A percentile compares a stretch with the other conserved stretches of the same genome.
phyloP scores from a whole-genome alignment of 2,329 filamentous ascomycete genomes.

The Xylaria arbuscula region DNA sequence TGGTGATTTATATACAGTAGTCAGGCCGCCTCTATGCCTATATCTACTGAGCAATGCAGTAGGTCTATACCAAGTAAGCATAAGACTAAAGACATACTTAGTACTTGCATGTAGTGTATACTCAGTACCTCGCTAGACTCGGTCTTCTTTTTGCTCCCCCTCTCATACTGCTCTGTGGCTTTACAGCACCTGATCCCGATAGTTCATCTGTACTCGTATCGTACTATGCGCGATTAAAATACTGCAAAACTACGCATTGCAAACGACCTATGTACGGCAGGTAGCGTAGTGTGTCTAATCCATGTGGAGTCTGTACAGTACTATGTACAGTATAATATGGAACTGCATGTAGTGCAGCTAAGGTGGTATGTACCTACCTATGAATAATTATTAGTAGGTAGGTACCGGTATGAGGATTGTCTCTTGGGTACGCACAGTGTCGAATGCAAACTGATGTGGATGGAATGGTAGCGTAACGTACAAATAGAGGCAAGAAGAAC shows the following conservation, averaged over 20 bases:
- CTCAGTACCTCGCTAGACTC: not conserved
- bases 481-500: not conserved
- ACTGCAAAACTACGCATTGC: slow-evolving; percentile 14
- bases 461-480: not conserved
- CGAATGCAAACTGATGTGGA: too few relatives aligned
- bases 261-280: not conserved
- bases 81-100: too few relatives aligned
- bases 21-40: too few relatives aligned
- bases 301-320: not conserved
- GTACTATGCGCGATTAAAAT: slow-evolving; percentile 41
- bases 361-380: not conserved
- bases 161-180: not conserved
- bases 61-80: too few relatives aligned
- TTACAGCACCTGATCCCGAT: too few relatives aligned
- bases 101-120: not conserved
- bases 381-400: slow-evolving; percentile 2
- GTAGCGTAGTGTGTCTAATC: not conserved
- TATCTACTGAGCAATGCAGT: too few relatives aligned
- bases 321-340: not conserved
- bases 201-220: slow-evolving; percentile 11
- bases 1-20: not conserved
- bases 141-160: not conserved
- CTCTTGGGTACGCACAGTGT: not conserved
- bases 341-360: too few relatives aligned
- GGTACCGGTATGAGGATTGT: not conserved